A percentile compares a stretch with the other conserved stretches of the same genome.
phyloP scores from a whole-genome alignment of 352 stramenopile species.

The Phytophthora sp. region DNA sequence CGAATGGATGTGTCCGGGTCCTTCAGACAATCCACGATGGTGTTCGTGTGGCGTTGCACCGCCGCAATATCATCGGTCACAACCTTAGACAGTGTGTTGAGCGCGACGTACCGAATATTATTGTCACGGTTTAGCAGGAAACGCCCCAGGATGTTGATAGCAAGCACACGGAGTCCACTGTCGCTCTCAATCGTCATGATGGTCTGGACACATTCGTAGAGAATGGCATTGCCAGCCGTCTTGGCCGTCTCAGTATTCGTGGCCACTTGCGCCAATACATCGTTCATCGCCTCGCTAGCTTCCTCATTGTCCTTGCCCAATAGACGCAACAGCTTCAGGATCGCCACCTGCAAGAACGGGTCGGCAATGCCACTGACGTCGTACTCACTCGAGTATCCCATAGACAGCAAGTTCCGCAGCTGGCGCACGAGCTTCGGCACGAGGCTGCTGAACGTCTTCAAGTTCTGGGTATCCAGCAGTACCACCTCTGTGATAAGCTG shows the following conservation, averaged over 20 bases:
- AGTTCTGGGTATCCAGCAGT: constrained; percentile 72
- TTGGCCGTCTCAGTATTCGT: constrained; percentile 99
- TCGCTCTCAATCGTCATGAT: constrained; percentile 99
- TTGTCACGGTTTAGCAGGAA: constrained; percentile 99
- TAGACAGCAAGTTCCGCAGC: constrained; percentile 96
- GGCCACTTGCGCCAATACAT: constrained; percentile 99
- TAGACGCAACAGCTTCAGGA: constrained; percentile 93
- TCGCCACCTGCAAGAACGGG: constrained; percentile 96
- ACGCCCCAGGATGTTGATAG: constrained; percentile 99
- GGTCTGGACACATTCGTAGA: constrained; percentile 99
- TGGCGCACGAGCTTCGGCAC: constrained; percentile 81
- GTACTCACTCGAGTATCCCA: constrained; percentile 98
- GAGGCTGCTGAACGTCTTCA: constrained; percentile 76
- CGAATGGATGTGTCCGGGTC: constrained; percentile 99
- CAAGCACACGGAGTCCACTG: constrained; percentile 95
- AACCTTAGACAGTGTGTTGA: constrained; percentile 97
- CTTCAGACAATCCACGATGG: constrained; percentile 94
- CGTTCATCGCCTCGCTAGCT: constrained; percentile 94
- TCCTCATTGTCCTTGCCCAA: constrained; percentile 96
- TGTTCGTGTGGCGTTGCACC: constrained; percentile 97
- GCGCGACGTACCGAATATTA: constrained; percentile 99
- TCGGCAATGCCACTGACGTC: constrained; percentile 98
- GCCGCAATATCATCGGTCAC: constrained; percentile 91
- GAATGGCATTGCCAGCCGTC: constrained; percentile 98
- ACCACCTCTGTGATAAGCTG: constrained; percentile 97